phyloP scores from a whole-genome alignment of 2,329 filamentous ascomycete species.

The Parastagonospora avenae region DNA sequence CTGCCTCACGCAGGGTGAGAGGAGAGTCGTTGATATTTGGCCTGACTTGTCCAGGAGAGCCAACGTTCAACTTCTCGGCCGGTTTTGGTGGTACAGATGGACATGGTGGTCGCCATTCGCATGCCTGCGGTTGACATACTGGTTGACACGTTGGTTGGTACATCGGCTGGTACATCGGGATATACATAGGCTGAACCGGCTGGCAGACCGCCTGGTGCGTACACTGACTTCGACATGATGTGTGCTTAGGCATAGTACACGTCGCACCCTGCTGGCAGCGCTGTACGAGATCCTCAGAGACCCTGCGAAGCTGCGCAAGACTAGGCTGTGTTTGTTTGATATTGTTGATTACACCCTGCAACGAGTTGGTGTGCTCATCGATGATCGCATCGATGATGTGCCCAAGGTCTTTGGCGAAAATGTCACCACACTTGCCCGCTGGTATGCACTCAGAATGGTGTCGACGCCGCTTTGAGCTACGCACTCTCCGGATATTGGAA shows the following conservation, averaged over 20 bases:
- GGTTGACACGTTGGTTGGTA: constrained; percentile 4
- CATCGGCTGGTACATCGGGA: constrained; percentile 3
- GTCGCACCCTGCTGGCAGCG: constrained; percentile 8
- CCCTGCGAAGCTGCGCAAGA: constrained; percentile 19
- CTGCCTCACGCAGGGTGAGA: constrained; percentile 19
- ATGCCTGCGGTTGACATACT: constrained; percentile 5
- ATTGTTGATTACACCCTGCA: constrained; percentile 49
- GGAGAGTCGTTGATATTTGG: constrained; percentile 41
- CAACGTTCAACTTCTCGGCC: constrained; percentile 34
- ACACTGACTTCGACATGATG: constrained; percentile 3
- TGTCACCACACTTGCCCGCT: constrained; percentile 28
- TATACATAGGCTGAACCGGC: not conserved
- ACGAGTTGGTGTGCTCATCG: constrained; percentile 45
- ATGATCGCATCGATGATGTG: constrained; percentile 49
- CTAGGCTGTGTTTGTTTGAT: constrained; percentile 31
- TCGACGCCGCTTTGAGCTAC: constrained; percentile 8
- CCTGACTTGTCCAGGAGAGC: constrained; percentile 25
- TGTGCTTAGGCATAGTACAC: constrained; percentile 6
- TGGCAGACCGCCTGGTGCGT: not conserved
- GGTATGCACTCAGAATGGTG: constrained; percentile 21
- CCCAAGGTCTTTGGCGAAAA: constrained; percentile 43
- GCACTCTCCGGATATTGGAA: not conserved
- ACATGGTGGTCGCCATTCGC: constrained; percentile 14
- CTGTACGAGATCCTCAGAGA: constrained; percentile 26
- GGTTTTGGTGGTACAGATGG: constrained; percentile 23